Percentiles rank a stretch among this genome's conserved stretches.
These are phyloP conservation scores for Geranomyces michiganensis DNA, from an alignment of 192 early-diverging fungal species.

Conservation along the genomic window DNA sequence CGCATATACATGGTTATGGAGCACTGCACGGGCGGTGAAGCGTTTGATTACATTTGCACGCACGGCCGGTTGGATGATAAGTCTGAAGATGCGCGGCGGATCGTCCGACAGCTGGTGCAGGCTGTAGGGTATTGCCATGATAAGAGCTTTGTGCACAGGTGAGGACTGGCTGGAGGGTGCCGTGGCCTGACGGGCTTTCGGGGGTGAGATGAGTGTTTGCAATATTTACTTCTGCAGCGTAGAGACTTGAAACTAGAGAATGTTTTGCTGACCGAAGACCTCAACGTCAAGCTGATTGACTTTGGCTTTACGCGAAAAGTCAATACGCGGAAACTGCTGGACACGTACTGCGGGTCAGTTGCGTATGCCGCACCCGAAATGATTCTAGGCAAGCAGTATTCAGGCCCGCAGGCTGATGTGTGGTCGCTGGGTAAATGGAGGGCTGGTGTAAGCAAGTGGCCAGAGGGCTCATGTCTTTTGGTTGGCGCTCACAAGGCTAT, in stretches of 20 bases:
- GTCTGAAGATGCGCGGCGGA: constrained; percentile 27
- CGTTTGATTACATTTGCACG: constrained; percentile 82
- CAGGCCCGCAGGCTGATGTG: constrained; percentile 63
- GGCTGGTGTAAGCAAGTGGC: neutral
- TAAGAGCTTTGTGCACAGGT: constrained; percentile 56
- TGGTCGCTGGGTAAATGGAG: constrained; percentile 60
- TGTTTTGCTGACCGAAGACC: constrained; percentile 81
- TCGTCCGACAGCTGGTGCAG: constrained; percentile 53
- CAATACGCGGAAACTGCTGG: constrained; percentile 42
- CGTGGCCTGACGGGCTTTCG: neutral
- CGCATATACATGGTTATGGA: constrained; percentile 82
- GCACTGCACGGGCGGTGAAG: constrained; percentile 73
- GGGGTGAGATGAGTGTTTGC: neutral
- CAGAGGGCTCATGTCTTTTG: too few relatives aligned
- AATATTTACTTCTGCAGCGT: constrained; percentile 1
- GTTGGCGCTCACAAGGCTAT: constrained; percentile 6
- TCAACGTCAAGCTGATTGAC: constrained; percentile 95
- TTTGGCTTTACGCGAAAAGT: constrained; percentile 71
- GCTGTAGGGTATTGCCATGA: constrained; percentile 59
- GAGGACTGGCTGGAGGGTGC: neutral
- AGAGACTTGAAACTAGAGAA: constrained; percentile 96
- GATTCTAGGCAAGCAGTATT: constrained; percentile 73
- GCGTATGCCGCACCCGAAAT: constrained; percentile 85
- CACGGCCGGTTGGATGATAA: constrained; percentile 62
- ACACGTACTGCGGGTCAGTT: constrained; percentile 62